A percentile compares a stretch with the other conserved stretches of the same genome.
These are phyloP conservation scores for Trichoderma breve DNA, from an alignment of 2,329 filamentous ascomycete species.

Conservation along the genomic window DNA sequence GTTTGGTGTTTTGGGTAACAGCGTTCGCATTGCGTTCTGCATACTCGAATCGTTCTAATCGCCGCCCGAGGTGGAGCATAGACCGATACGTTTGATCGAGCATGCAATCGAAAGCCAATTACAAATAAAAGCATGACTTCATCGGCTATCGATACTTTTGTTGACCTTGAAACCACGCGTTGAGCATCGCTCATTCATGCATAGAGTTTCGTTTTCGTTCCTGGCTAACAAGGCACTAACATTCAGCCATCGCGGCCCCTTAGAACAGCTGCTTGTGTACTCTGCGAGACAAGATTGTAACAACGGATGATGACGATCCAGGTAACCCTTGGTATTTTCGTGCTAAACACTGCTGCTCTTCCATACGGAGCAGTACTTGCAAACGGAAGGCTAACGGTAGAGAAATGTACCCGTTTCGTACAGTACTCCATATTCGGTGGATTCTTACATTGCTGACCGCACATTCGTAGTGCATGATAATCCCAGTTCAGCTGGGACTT, in stretches of 20 bases:
- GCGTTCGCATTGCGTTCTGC: constrained; percentile 14
- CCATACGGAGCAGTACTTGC: not conserved
- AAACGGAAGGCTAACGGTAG: constrained; percentile 9
- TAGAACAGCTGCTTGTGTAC: not conserved
- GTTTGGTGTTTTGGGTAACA: not conserved
- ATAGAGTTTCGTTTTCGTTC: not conserved
- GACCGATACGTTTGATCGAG: not conserved
- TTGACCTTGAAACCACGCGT: not conserved
- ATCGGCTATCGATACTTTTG: not conserved
- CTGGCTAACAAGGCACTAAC: constrained; percentile 19
- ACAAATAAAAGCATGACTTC: not conserved
- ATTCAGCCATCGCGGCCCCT: not conserved
- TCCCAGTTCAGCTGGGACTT: constrained; percentile 16
- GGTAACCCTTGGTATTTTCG: not conserved
- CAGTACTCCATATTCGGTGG: constrained; percentile 1
- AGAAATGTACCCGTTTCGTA: constrained; percentile 1
- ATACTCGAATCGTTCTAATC: not conserved
- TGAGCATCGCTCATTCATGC: not conserved
- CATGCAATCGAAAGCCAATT: not conserved
- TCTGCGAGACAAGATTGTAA: not conserved
- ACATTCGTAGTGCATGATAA: constrained; percentile 19
- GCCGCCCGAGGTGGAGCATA: constrained; percentile 4
- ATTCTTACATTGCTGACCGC: constrained; percentile 18
- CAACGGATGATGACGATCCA: not conserved
- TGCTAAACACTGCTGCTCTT: not conserved